Evolutionary conservation across 371 early-diverging fungal genomes (phyloP), one percentile per base, ranked within the genome.

Genomic region (Mortierella sp.): DNA sequence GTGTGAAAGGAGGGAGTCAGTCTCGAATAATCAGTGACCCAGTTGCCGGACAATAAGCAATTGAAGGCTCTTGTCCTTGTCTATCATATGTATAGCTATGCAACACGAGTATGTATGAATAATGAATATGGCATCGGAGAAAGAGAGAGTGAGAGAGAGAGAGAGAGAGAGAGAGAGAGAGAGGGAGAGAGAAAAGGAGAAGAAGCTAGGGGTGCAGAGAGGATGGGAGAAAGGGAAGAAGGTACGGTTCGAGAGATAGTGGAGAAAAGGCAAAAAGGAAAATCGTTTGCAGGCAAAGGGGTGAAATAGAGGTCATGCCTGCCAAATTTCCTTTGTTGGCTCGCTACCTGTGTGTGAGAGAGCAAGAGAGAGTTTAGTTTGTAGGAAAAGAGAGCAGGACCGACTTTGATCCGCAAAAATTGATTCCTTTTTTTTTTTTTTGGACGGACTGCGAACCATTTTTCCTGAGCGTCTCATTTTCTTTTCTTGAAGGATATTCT

Each of bases 261-360:
- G 12, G 27, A 29, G 21, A 58, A 29, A 63, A 63, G 29, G 32
- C 29, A 32, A 63, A 60, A 63, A 63, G 63, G 63, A 63, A 63
- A 63, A 63, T 63, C 32, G 63, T 35, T 63, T 38, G 68, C 68
- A 68, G 38, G 21, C 10, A 56, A 18, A 49, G 49, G 51, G 51
- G 21, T 51, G 16, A 6, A 51, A 51, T 2, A 12, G 35, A 29
- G 58, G 38, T 63, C 63, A 63, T 63, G 63, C 63, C 63, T 32
- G 16, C 2, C 35, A 35, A 63, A 63, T 63, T 63, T 63, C 63
- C 63, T 63, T 63, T 63, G 63, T 63, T 32, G 63, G 63, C 18
- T 32, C 32, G 49, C 49, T 35, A 10, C 49, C 49, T 49, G 49
- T 49, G 49, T 12, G 46, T 1, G 46, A 44, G 46, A 4, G 51